Conservation (phyloP, 495 filamentous ascomycete species). For the Penicillium lividum region DNA sequence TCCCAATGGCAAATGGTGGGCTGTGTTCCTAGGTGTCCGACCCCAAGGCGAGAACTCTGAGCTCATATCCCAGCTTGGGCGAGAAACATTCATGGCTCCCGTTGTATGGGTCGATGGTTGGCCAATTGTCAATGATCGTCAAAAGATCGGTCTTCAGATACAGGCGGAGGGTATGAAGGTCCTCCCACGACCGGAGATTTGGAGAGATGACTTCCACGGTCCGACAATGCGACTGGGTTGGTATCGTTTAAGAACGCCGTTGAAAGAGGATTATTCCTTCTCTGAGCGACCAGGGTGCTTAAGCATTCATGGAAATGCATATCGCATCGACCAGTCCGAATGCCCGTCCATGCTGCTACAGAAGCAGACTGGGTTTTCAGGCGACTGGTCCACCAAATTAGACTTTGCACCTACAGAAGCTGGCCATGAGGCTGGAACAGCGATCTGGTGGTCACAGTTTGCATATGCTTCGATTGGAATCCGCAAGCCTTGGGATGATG, state of each 20-base stretch:
- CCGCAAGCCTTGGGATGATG: conserved; percentile 4
- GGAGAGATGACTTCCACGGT: conserved; percentile 6
- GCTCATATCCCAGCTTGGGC: not conserved
- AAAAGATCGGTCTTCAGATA: conserved; percentile 6
- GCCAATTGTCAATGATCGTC: conserved; percentile 9
- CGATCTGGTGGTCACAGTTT: conserved; percentile 11
- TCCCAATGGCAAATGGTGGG: conserved; percentile 4
- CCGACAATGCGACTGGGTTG: conserved; percentile 1
- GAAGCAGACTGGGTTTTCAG: conserved; percentile 7
- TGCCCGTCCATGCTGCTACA: conserved; percentile 10
- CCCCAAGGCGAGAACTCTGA: conserved; percentile 4
- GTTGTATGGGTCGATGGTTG: conserved; percentile 13
- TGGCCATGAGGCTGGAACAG: conserved; percentile 8
- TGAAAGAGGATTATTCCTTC: conserved; percentile 8
- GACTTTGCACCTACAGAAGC: conserved; percentile 2
- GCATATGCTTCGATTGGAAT: conserved; percentile 10
- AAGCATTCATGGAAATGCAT: conserved; percentile 5
- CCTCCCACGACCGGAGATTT: not conserved
- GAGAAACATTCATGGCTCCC: conserved; percentile 9
- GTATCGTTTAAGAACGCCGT: conserved; percentile 7
- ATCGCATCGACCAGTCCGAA: conserved; percentile 7
- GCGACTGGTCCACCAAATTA: conserved; percentile 2
- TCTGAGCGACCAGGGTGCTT: not conserved
- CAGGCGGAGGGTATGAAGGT: conserved; percentile 7
- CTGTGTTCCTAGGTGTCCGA: conserved; percentile 8